phyloP scores from a whole-genome alignment of 2,329 filamentous ascomycete genomes.

The Orbilia javanica region DNA sequence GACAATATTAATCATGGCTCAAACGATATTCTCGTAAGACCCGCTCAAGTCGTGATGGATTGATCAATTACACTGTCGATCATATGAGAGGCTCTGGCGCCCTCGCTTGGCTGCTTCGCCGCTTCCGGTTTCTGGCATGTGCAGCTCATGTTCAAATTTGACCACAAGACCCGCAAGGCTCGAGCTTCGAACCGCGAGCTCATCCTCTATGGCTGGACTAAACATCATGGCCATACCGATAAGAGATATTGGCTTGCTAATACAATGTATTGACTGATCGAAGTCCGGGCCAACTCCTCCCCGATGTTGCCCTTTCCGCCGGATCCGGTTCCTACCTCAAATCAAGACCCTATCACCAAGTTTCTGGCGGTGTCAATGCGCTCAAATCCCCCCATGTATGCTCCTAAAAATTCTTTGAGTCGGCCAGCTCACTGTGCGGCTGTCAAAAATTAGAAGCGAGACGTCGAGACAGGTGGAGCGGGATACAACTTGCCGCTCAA shows the following conservation, averaged over 20 bases:
- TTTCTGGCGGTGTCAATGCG: not conserved
- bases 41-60: not conserved
- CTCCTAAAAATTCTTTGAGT: slow-evolving; percentile 2
- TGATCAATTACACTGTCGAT: not conserved
- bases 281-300: not conserved
- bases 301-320: slow-evolving; percentile 8
- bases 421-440: slow-evolving; percentile 36
- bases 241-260: slow-evolving; percentile 22
- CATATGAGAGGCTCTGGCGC: not conserved
- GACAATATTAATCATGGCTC: slow-evolving; percentile 30
- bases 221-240: slow-evolving; percentile 21
- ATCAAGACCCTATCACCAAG: not conserved
- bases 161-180: slow-evolving; percentile 19
- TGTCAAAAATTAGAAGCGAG: slow-evolving; percentile 3
- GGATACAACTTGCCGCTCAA: slow-evolving; percentile 5
- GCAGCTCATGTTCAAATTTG: not conserved
- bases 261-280: not conserved
- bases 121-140: slow-evolving; percentile 1
- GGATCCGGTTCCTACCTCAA: not conserved
- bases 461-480: not conserved
- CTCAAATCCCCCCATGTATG: slow-evolving; percentile 3
- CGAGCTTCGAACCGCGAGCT: slow-evolving; percentile 1
- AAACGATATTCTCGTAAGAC: slow-evolving; percentile 1
- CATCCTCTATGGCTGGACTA: not conserved
- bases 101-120: slow-evolving; percentile 11